phyloP scores from a whole-genome alignment of 2,329 filamentous ascomycete species.

The Botryosphaeria dothidea region DNA sequence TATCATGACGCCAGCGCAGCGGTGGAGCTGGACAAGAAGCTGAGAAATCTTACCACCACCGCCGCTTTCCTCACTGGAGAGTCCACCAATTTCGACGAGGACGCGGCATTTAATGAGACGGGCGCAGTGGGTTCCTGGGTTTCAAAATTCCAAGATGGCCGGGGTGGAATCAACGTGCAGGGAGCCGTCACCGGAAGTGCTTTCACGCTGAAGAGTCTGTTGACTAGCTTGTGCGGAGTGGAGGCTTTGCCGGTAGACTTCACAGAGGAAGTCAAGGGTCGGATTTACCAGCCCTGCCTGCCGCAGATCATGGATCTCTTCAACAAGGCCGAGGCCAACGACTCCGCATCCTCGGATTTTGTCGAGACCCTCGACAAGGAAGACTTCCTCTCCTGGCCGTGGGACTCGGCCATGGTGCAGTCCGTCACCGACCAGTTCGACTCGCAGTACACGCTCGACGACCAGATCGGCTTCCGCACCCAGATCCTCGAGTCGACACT shows the following conservation, averaged over 20 bases:
- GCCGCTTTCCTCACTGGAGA: constrained; percentile 41
- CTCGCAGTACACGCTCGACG: constrained; percentile 35
- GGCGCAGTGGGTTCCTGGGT: not conserved
- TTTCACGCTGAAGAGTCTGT: constrained; percentile 41
- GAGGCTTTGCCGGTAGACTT: constrained; percentile 43
- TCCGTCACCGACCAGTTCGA: constrained; percentile 43
- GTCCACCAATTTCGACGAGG: constrained; percentile 32
- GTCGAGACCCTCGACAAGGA: not conserved
- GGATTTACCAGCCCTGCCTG: constrained; percentile 44
- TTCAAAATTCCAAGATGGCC: constrained; percentile 21
- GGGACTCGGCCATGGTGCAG: constrained; percentile 32
- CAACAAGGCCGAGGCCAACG: constrained; percentile 26
- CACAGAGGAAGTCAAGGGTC: constrained; percentile 36
- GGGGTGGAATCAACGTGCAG: constrained; percentile 27
- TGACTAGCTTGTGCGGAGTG: constrained; percentile 43
- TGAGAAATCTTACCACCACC: constrained; percentile 32
- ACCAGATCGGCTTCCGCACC: constrained; percentile 38
- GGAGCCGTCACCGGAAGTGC: constrained; percentile 41
- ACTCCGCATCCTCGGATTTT: not conserved
- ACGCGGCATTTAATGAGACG: not conserved
- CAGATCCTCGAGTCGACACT: constrained; percentile 21
- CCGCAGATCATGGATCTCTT: constrained; percentile 41
- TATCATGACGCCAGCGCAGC: constrained; percentile 27
- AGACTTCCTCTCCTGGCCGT: constrained; percentile 14
- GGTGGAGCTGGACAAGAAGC: constrained; percentile 27